Evolutionary conservation across 805 yeast genomes (phyloP).

Genomic region (Kuraishia molischiana): DNA sequence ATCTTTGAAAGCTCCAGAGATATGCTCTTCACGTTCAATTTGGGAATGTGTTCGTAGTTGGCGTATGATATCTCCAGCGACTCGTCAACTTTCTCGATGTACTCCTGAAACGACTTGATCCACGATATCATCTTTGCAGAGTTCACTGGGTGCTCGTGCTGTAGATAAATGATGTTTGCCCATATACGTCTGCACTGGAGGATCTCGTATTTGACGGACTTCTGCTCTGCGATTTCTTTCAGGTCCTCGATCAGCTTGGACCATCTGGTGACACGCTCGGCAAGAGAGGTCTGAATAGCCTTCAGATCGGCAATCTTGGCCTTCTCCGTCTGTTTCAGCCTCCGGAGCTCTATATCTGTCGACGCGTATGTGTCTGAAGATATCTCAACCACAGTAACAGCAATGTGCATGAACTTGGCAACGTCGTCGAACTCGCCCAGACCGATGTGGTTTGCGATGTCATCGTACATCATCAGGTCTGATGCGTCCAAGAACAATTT

Average conservation of each 20-base stretch:
- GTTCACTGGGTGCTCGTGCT: constrained; percentile 26
- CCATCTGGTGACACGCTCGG: constrained; percentile 43
- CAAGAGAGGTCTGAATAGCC: constrained; percentile 26
- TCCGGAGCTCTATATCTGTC: constrained; percentile 13
- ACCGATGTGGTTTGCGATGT: constrained; percentile 4
- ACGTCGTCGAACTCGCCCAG: neutral
- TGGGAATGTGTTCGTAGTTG: constrained; percentile 53
- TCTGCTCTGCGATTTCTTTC: constrained; percentile 3
- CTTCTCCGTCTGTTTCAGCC: constrained; percentile 10
- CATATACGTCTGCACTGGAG: constrained; percentile 31
- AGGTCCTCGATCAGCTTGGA: constrained; percentile 20
- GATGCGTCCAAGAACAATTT: constrained; percentile 16
- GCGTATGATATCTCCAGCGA: constrained; percentile 31
- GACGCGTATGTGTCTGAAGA: constrained; percentile 31
- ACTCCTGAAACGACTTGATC: constrained; percentile 13
- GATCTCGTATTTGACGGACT: neutral
- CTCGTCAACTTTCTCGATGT: constrained; percentile 8
- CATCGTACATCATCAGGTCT: constrained; percentile 11
- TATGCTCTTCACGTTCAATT: constrained; percentile 38
- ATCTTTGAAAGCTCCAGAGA: constrained; percentile 60
- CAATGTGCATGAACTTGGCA: constrained; percentile 1
- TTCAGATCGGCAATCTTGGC: constrained; percentile 20
- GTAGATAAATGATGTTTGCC: constrained; percentile 35
- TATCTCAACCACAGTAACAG: constrained; percentile 32
- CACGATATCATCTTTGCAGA: constrained; percentile 18